phyloP scores from a whole-genome alignment of 2,329 filamentous ascomycete species.

The Davidsoniella eucalypti region DNA sequence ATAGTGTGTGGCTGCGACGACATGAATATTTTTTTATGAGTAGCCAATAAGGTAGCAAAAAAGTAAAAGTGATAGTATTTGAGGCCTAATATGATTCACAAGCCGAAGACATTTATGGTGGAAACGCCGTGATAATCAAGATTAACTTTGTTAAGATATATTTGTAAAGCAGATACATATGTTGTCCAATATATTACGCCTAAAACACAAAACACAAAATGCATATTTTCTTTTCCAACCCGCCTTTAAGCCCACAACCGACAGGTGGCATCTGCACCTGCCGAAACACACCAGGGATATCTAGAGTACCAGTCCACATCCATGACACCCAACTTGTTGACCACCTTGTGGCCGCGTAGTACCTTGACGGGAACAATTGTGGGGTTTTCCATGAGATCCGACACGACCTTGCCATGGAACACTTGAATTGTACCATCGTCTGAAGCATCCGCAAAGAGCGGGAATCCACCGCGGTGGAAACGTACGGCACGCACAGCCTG shows the following conservation, averaged over 20 bases:
- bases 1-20: too few species aligned
- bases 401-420: conserved; percentile 92
- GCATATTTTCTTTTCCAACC: conserved; percentile 7
- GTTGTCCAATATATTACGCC: conserved; percentile 12
- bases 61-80: too few species aligned
- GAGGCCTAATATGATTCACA: too few species aligned
- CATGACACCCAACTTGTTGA: conserved; percentile 73
- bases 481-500: conserved; percentile 81
- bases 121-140: neutral
- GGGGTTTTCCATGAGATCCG: conserved; percentile 88
- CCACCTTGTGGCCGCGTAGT: conserved; percentile 74
- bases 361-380: conserved; percentile 94
- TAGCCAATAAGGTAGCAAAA: too few species aligned
- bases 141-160: neutral
- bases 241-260: conserved; percentile 61
- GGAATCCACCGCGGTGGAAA: conserved; percentile 63
- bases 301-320: conserved; percentile 92
- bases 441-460: conserved; percentile 84
- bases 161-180: conserved; percentile 3
- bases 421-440: conserved; percentile 92
- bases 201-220: conserved; percentile 12
- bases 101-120: neutral
- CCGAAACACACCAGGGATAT: conserved; percentile 88
- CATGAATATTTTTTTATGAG: too few species aligned
- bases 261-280: conserved; percentile 84